Evolutionary conservation across 2,329 filamentous ascomycete genomes (phyloP), one percentile per base, ranked within the genome.

Genomic region (Akanthomyces muscarius): DNA sequence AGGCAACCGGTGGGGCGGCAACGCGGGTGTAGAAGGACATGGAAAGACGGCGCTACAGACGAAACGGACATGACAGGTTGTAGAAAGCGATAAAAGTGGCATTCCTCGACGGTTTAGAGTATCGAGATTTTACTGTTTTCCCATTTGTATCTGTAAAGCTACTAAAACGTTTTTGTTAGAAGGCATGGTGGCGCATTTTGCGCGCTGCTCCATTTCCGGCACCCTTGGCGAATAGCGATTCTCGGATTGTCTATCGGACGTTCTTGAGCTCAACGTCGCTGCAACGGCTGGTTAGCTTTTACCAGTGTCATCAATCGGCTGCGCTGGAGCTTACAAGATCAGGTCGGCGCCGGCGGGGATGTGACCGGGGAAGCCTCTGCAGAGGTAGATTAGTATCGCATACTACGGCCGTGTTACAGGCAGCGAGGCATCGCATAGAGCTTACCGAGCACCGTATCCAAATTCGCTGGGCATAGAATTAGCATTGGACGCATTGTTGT

Each of bases 321-420:
- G 21, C 33, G 1, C 0, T 50, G 11, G 28, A 28, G 86, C 90
- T 83, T 83, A 95, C 91, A 96, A 96, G 79, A 96, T 83, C 66
- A 96, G 83, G 68, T 83, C 86, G n/a, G 91, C 80, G 70, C 89
- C 85, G 45, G 87, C 77, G 65, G 92, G 92, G 66, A 96, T 96
- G 71, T 88, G 81, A 63, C 86, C 88, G 41, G 89, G 86, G 80
- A 93, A 95, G 62, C 91, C 92, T 69, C 90, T 92, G 67, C 65
- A 66, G 65, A 60, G 28, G 50, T 30, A 61, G 18, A 21, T 57
- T 45, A 56, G 64, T 71, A 62, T 55, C 42, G 38, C 36, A 47
- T n/a, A 54, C 4, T 48, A 23, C 16, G 2, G 21, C 7, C 2
- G n/a, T 13, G 7, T 23, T 41, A 14, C 14, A 44, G 0, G 28